Evolutionary conservation across 768 basidiomycete genomes (phyloP).

Genomic region (Mycena sanguinolenta): DNA sequence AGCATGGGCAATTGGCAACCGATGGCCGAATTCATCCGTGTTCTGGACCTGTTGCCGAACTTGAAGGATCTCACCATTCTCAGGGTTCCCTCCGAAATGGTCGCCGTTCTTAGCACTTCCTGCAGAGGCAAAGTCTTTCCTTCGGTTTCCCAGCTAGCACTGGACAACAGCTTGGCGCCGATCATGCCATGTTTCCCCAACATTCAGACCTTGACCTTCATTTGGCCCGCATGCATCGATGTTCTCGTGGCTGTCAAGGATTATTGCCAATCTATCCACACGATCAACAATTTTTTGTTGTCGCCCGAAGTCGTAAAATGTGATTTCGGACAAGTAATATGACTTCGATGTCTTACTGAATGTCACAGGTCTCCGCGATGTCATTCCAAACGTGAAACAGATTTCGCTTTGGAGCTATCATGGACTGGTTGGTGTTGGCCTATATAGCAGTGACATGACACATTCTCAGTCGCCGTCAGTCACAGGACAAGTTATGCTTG

Average conservation of each 20-base stretch:
- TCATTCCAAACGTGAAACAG: no score
- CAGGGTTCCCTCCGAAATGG: neutral
- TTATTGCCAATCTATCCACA: neutral
- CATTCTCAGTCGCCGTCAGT: no score
- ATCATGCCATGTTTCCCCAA: slow-evolving; percentile 23
- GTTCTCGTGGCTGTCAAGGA: neutral
- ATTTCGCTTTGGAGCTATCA: no score
- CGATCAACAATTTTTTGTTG: neutral
- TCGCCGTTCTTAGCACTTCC: neutral
- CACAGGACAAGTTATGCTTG: no score
- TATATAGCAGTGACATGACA: no score
- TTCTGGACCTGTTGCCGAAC: slow-evolving; percentile 9
- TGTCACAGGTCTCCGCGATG: no score
- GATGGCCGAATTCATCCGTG: slow-evolving; percentile 21
- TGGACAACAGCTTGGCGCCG: neutral
- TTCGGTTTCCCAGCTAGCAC: neutral
- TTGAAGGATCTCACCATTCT: slow-evolving; percentile 8
- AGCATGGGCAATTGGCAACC: slow-evolving; percentile 21
- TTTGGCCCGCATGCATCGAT: neutral
- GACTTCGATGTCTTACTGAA: no score
- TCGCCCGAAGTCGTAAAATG: neutral
- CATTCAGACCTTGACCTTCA: neutral
- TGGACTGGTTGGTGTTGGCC: no score
- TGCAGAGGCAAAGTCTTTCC: slow-evolving; percentile 1
- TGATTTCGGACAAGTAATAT: neutral